These are phyloP conservation scores for Torulaspora franciscae DNA, from an alignment of 805 yeast species.

Conservation along the genomic window DNA sequence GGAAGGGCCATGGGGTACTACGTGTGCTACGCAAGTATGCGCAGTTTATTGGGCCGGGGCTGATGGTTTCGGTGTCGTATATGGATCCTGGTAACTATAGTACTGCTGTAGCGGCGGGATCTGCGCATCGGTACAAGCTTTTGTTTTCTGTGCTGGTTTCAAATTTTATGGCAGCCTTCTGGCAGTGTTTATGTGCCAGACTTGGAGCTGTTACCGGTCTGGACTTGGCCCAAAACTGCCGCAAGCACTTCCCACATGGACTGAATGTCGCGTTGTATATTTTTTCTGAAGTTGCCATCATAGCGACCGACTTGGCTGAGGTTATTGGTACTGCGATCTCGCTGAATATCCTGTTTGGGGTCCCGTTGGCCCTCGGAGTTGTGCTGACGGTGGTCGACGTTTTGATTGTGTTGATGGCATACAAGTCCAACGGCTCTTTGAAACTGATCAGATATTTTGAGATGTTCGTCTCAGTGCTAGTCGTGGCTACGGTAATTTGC, in stretches of 20 bases:
- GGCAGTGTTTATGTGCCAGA: conserved; percentile 80
- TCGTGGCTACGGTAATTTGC: conserved; percentile 77
- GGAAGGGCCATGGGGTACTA: conserved; percentile 9
- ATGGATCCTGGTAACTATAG: conserved; percentile 98
- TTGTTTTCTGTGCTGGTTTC: conserved; percentile 74
- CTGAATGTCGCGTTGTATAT: conserved; percentile 60
- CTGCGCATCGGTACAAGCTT: conserved; percentile 73
- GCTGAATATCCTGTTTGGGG: conserved; percentile 69
- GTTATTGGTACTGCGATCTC: conserved; percentile 98
- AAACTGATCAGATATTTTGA: conserved; percentile 75
- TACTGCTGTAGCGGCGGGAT: conserved; percentile 92
- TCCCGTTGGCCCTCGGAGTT: conserved; percentile 83
- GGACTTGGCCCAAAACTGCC: conserved; percentile 84
- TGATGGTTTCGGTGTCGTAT: conserved; percentile 91
- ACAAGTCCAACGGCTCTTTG: conserved; percentile 79
- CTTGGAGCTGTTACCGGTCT: conserved; percentile 92
- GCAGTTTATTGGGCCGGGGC: conserved; percentile 85
- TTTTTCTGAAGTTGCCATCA: conserved; percentile 83
- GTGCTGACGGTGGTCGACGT: conserved; percentile 82
- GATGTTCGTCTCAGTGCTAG: conserved; percentile 69
- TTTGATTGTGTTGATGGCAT: conserved; percentile 77
- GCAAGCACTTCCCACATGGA: conserved; percentile 61
- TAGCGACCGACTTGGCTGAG: conserved; percentile 95
- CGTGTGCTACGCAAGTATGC: conserved; percentile 44
- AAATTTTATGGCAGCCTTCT: conserved; percentile 78